Conservation (phyloP, 1,284 basidiomycete genomes). For the Somion occarium region DNA sequence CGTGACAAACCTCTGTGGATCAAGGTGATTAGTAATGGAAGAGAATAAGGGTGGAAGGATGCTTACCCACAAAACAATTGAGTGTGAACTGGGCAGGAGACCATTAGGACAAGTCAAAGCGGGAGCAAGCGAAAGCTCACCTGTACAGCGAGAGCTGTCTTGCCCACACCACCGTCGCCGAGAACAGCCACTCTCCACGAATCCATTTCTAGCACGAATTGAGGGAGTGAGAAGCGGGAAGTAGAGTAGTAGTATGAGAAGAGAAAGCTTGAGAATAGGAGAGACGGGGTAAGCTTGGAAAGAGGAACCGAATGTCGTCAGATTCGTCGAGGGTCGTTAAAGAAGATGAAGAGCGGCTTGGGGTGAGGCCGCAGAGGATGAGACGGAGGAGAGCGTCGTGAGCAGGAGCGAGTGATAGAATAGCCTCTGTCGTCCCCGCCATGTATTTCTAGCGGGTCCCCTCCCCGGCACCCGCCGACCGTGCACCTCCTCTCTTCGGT, state of each 20-base stretch:
- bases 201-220: conserved; percentile 58
- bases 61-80: conserved; percentile 86
- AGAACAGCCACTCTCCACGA: conserved; percentile 92
- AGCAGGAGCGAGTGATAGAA: conserved; percentile 1
- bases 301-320: neutral
- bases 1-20: conserved; percentile 16
- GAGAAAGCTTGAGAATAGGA: conserved; percentile 10
- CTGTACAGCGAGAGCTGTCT: conserved; percentile 95
- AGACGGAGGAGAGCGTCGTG: conserved; percentile 19
- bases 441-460: too few relatives aligned
- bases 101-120: conserved; percentile 2
- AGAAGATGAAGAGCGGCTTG: conserved; percentile 17
- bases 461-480: too few relatives aligned
- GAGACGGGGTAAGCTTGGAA: conserved; percentile 16
- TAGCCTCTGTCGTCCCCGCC: too few relatives aligned
- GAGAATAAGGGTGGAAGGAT: conserved; percentile 9
- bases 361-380: conserved; percentile 4
- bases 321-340: conserved; percentile 12
- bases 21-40: conserved; percentile 2
- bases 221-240: conserved; percentile 10
- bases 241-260: neutral
- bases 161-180: conserved; percentile 97
- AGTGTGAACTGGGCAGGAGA: conserved; percentile 68
- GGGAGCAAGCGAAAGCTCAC: conserved; percentile 39
- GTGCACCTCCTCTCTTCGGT: too few relatives aligned